Base-by-base conservation (phyloP, 306 rosid species). In the Pterocarpus santalinus region DNA sequence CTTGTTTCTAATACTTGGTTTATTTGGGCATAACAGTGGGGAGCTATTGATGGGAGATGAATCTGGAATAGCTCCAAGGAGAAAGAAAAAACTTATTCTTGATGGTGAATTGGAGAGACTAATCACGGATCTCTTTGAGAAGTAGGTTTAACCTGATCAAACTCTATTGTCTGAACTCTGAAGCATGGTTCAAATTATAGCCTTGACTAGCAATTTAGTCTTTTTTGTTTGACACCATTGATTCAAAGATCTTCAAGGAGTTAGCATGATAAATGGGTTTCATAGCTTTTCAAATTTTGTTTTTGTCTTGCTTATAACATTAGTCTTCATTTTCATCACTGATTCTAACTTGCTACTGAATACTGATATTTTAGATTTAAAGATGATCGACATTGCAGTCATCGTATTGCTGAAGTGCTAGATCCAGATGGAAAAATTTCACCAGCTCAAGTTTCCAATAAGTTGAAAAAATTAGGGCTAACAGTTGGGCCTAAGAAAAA, bases 101-200 rank as follows among this genome's bases (percentile, higher is more conserved):
- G 94, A 85, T 72, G 90, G 73, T 62, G 93, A 86, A 47, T 60
- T 88, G 86, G 97, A 92, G 84, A 76, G 47, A 78, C 86, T 89
- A 87, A 88, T 94, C 68, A 92, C 80, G 88, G 85, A 90, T 84
- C 95, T 92, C 66, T 87, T 84, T 82, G 97, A 92, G 84, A 89
- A 85, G 98, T 94, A 91, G 58, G 92, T 82, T 67, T 44, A 67
- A 71, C 71, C 58, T 72, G 15, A 79, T 53, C 33, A 53, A 72
- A 55, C 8, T 34, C 41, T 28, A 12, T 79, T 70, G 5, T 81
- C 57, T 67, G 38, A n/a, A 63, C 10, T 80, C 33, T 73, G 62
- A 51, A 38, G 13, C 68, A n/a, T 57, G 46, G 51, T 79, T 86
- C 75, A 57, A 51, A 63, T 53, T 22, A 38, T 61, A 34, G 64